Evolutionary conservation across 2,329 filamentous ascomycete genomes (phyloP), one percentile per base, ranked within the genome.

Genomic region (Claviceps monticola): DNA sequence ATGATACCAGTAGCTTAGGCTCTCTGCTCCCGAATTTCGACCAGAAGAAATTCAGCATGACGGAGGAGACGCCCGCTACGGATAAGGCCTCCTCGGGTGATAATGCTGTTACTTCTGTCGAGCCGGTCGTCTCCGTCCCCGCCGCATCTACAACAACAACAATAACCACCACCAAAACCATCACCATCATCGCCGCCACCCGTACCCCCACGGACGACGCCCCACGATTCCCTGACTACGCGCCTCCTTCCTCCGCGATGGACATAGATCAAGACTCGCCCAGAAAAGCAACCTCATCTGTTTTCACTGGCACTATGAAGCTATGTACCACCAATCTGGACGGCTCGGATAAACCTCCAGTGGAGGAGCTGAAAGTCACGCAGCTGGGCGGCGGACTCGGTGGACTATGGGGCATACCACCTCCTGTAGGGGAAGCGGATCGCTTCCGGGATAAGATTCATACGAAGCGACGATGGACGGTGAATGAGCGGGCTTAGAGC

Each of bases 391-490:
- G 58, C 49, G 69, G 63, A 2, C 55, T 61, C 23, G 71, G 64
- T 54, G 74, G 74, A 17, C 67, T 70, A 2, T 74, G 71, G 73
- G 70, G 70, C 4, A 57, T 68, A 9, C 71, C 72, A 3, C 63
- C 65, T 49, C 69, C 73, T 19, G 66, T 70, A 14, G 71, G 66
- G 7, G 68, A 73, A 43, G 71, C 69, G 0, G 75, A 78, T 50
- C 66, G 64, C 34, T 63, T 69, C 34, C 66, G 72, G 6, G 76
- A 79, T 52, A 53, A 69, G 52, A 70, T 67, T 37, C 65, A 68
- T 19, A 65, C 69, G 1, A 80, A 79, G 63, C 64, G 76, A 49
- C 68, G 76, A 23, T 80, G 77, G 77, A 78, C 76, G 21, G 71
- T 79, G 4, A 78, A 71, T 46, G 76, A 80, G 57, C 68, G 65